phyloP scores from a whole-genome alignment of 129 eudicot genomes.

The Chrysanthemum lavandulifolium region DNA sequence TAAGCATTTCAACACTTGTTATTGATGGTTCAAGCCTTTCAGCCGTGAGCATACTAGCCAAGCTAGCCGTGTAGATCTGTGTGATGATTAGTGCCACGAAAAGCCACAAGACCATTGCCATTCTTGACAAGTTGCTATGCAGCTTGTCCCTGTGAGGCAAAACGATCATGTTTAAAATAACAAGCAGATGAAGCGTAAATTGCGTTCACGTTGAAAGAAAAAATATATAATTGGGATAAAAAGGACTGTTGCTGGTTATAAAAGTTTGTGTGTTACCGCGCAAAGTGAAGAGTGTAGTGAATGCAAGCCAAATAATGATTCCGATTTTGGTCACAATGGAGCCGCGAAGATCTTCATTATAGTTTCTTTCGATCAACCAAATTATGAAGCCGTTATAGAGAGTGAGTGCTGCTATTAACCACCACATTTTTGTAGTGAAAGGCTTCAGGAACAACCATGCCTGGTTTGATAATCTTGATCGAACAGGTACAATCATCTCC shows the following conservation, averaged over 20 bases:
- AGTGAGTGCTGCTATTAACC: slow-evolving; percentile 32
- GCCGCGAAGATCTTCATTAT: slow-evolving; percentile 20
- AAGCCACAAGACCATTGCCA: slow-evolving; percentile 51
- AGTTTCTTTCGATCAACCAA: slow-evolving; percentile 48
- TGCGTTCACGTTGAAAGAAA: neutral
- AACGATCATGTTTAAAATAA: neutral
- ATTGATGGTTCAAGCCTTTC: slow-evolving; percentile 43
- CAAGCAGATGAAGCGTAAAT: neutral
- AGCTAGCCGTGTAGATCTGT: slow-evolving; percentile 67
- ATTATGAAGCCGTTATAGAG: slow-evolving; percentile 49
- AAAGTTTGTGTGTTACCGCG: slow-evolving; percentile 31
- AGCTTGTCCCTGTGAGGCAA: slow-evolving; percentile 37
- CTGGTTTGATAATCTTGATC: slow-evolving; percentile 27
- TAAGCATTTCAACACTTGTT: slow-evolving; percentile 36
- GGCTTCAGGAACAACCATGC: slow-evolving; percentile 59
- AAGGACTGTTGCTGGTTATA: neutral
- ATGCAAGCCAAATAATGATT: slow-evolving; percentile 42
- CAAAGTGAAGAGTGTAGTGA: slow-evolving; percentile 46
- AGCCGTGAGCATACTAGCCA: slow-evolving; percentile 62
- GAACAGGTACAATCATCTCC: slow-evolving; percentile 53
- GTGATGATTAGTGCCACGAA: slow-evolving; percentile 55
- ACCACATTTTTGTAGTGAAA: slow-evolving; percentile 53
- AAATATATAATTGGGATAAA: neutral
- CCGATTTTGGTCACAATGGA: slow-evolving; percentile 25
- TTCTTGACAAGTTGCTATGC: slow-evolving; percentile 49